Percentiles rank a stretch among this genome's conserved stretches.
Evolutionary conservation across 805 yeast species (phyloP).

Genomic region (Nakazawaea siamensis): DNA sequence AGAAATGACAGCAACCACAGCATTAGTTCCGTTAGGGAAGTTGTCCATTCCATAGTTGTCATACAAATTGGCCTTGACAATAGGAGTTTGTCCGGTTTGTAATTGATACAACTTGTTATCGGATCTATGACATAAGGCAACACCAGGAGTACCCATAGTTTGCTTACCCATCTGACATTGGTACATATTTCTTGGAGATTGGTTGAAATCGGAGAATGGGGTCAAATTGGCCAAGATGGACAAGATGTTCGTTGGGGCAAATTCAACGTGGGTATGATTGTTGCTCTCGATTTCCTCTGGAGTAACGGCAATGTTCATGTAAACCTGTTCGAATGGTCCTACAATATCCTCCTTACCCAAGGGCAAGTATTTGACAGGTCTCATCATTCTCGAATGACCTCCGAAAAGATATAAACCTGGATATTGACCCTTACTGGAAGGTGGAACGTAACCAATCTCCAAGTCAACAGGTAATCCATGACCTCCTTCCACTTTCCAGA

Average conservation of each 20-base stretch:
- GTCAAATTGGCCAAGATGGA: slow-evolving; percentile 95
- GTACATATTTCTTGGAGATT: slow-evolving; percentile 93
- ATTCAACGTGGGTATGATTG: slow-evolving; percentile 89
- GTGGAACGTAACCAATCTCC: slow-evolving; percentile 95
- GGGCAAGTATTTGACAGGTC: slow-evolving; percentile 91
- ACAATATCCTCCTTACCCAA: slow-evolving; percentile 75
- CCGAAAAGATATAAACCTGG: slow-evolving; percentile 93
- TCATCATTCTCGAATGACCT: slow-evolving; percentile 89
- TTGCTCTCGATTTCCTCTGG: slow-evolving; percentile 82
- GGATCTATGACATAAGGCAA: slow-evolving; percentile 83
- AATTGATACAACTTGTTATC: slow-evolving; percentile 91
- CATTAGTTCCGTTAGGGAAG: slow-evolving; percentile 97
- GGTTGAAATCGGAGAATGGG: slow-evolving; percentile 97
- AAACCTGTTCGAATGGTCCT: slow-evolving; percentile 97
- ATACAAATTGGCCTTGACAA: slow-evolving; percentile 86
- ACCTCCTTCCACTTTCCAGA: slow-evolving; percentile 81
- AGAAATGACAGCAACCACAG: slow-evolving; percentile 97
- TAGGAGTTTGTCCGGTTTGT: slow-evolving; percentile 95
- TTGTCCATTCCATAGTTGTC: slow-evolving; percentile 97
- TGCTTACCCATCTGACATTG: slow-evolving; percentile 99
- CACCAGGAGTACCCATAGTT: slow-evolving; percentile 99
- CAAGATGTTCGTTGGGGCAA: slow-evolving; percentile 86
- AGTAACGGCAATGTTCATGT: slow-evolving; percentile 91
- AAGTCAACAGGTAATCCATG: slow-evolving; percentile 77
- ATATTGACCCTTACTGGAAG: slow-evolving; percentile 92